Conservation (phyloP, 108 stramenopile species). For the Cyclotella atomus region DNA sequence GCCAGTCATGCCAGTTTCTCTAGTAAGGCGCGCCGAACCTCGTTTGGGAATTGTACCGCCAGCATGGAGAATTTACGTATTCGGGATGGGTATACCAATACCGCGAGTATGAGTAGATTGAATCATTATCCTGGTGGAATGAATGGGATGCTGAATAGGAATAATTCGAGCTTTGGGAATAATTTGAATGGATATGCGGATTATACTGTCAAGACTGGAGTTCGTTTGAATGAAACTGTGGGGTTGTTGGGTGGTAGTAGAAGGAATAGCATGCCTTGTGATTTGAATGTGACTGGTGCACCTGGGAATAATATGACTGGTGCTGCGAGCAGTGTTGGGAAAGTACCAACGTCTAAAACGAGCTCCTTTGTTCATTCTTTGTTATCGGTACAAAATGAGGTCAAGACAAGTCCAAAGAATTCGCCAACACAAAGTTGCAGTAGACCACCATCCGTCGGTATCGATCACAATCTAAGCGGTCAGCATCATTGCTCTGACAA, state of each 20-base stretch:
- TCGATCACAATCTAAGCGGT: slow-evolving; percentile 1
- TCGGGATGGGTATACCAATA: neutral
- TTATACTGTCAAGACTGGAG: too few relatives aligned
- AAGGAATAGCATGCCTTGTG: neutral
- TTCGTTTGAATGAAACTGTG: too few relatives aligned
- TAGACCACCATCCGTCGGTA: neutral
- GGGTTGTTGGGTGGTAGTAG: too few relatives aligned
- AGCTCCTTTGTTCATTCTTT: neutral
- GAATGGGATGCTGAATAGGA: too few relatives aligned
- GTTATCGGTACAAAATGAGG: neutral
- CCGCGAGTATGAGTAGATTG: too few relatives aligned
- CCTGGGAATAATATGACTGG: too few relatives aligned
- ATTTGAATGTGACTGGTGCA: neutral
- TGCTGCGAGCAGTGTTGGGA: neutral
- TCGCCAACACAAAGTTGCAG: too few relatives aligned
- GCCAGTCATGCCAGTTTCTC: neutral
- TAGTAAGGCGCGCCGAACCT: neutral
- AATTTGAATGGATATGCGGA: too few relatives aligned
- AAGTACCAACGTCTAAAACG: neutral
- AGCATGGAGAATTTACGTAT: slow-evolving; percentile 25
- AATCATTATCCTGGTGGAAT: slow-evolving; percentile 18
- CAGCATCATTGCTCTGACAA: neutral
- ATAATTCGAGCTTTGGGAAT: too few relatives aligned
- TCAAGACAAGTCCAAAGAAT: too few relatives aligned
- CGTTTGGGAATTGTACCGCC: neutral